These are phyloP conservation scores for Sphaerulina musiva DNA, from an alignment of 2,329 filamentous ascomycete species.

Conservation along the genomic window DNA sequence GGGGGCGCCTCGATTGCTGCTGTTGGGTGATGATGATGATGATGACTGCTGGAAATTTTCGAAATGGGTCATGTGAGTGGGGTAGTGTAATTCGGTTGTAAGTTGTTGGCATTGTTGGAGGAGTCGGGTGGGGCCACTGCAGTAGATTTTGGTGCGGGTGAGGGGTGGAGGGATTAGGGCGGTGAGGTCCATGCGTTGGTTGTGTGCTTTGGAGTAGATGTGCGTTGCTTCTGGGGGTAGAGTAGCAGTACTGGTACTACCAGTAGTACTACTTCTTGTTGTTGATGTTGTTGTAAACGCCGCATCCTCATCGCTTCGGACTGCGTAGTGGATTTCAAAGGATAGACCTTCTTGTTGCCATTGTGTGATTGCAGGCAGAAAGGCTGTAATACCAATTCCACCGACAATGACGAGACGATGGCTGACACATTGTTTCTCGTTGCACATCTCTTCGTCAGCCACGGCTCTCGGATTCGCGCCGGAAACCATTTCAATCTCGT, in stretches of 20 bases:
- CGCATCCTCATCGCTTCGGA: conserved; percentile 47
- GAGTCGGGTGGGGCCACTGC: conserved; percentile 54
- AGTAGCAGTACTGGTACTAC: conserved; percentile 20
- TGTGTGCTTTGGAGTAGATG: conserved; percentile 49
- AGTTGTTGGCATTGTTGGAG: conserved; percentile 46
- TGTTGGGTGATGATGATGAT: no score
- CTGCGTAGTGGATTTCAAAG: conserved; percentile 54
- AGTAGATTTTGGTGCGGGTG: conserved; percentile 49
- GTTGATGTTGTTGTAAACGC: conserved; percentile 44
- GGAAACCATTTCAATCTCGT: conserved; percentile 42
- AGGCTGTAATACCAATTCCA: conserved; percentile 62
- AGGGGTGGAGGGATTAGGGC: conserved; percentile 38
- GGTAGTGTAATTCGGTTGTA: conserved; percentile 41
- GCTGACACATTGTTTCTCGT: conserved; percentile 36
- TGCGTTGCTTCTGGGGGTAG: conserved; percentile 30
- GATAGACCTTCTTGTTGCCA: conserved; percentile 32
- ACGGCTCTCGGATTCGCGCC: conserved; percentile 18
- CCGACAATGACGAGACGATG: conserved; percentile 59
- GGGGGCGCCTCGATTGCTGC: conserved; percentile 49
- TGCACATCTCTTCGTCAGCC: conserved; percentile 2
- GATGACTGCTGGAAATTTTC: conserved; percentile 50
- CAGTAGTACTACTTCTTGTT: no score
- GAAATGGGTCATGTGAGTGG: conserved; percentile 51
- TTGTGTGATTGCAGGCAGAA: conserved; percentile 46
- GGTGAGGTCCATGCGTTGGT: conserved; percentile 49